A percentile compares a stretch with the other conserved stretches of the same genome.
Conservation (phyloP, 2,329 filamentous ascomycete species). For the Colletotrichum gigasporum region DNA sequence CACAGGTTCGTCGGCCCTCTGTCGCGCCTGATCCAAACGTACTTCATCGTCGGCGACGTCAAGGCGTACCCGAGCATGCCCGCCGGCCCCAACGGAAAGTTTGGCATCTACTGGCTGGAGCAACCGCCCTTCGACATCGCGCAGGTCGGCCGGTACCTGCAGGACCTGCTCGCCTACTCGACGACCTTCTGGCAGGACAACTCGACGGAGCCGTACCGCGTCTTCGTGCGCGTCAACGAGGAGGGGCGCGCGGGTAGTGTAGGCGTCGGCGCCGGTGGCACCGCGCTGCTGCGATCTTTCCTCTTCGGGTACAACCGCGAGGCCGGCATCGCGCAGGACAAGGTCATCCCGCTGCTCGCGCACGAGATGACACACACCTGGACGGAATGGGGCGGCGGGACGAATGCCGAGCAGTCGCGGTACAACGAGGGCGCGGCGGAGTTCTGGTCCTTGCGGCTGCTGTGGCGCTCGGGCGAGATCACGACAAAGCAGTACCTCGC, state of each 20-base stretch:
- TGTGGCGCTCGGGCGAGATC: neutral
- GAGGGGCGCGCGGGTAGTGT: neutral
- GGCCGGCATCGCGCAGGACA: neutral
- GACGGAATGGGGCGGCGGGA: neutral
- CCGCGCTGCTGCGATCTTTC: conserved; percentile 5
- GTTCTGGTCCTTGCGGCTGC: conserved; percentile 16
- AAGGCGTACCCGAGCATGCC: conserved; percentile 1
- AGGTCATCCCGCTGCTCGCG: neutral
- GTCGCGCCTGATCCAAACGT: neutral
- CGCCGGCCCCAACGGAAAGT: neutral
- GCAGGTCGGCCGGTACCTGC: neutral
- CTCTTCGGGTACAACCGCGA: conserved; percentile 3
- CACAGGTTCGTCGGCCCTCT: neutral
- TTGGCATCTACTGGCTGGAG: conserved; percentile 16
- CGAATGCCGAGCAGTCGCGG: conserved; percentile 4
- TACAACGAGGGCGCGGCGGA: conserved; percentile 15
- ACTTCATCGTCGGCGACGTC: conserved; percentile 8
- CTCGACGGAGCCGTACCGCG: neutral
- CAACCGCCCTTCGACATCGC: neutral
- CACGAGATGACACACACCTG: conserved; percentile 17
- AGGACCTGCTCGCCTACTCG: neutral
- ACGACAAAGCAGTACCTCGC: neutral
- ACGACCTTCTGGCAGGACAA: conserved; percentile 10
- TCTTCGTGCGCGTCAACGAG: conserved; percentile 8
- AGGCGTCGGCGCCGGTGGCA: neutral